Evolutionary conservation across 2,329 filamentous ascomycete species (phyloP), one percentile per base, ranked within the genome.

Genomic region (Emergomyces pasteurianus): DNA sequence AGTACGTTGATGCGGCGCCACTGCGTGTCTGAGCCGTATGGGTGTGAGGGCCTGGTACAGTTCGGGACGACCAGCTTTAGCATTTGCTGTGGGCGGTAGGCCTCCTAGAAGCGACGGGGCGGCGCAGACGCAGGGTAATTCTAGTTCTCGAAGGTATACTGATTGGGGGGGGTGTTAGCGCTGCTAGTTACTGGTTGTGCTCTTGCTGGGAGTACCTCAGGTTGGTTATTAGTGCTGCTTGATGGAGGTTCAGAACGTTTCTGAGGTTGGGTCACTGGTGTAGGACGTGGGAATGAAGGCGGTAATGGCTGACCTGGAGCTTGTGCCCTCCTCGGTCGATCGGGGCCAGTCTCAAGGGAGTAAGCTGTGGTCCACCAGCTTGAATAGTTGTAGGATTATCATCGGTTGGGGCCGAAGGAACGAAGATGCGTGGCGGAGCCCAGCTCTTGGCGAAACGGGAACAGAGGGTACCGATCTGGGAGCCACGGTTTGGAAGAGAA

Each of bases 51-150:
- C 6, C 58, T 31, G 23, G 28, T 21, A 3, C 21, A 1, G 36
- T 59, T 59, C 9, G 59, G 59, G 21, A 49, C 9, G 16, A 28
- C 12, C 18, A 58, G 53, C 12, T 16, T n/a, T 23, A 61, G 21
- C 36, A 49, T 26, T 9, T 53, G 53, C 31, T 26, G 28, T 14
- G 59, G 53, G 14, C 59, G 59, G 34, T 58, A 42, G 23, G 28
- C 42, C 31, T 61, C 31, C 59, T 53, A 61, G 31, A 49, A 61
- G 46, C 40, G 46, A 7, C 38, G n/a, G 59, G 28, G 59, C 59
- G 8, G 59, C 59, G 34, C 21, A 23, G 8, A 50, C 50, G 43
- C 53, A 61, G 26, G 50, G 59, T 23, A 58, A 34, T 40, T 57
- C 53, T 28, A 61, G 36, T 46, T 46, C 23, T 14, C 40, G 23